Base-by-base conservation (phyloP, 805 yeast genomes). In the Kuraishia piskuri region DNA sequence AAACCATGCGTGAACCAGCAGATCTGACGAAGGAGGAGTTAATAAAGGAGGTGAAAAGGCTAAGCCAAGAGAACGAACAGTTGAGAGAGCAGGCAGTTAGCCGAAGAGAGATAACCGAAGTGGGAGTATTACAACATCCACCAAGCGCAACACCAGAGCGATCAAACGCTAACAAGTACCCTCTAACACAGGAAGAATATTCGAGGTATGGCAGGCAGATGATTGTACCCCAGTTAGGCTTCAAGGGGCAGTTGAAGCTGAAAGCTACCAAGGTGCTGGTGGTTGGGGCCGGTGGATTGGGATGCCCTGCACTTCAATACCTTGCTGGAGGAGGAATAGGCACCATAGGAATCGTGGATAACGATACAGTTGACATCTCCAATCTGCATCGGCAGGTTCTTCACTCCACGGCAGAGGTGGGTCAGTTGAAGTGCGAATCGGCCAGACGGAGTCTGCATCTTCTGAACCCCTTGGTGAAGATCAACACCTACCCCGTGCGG, bases 241-340 rank as follows among this genome's bases (percentile, higher is more conserved):
- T 69, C 2, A 54, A 67, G 1, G 76, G 82, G 2, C 99, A 94
- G 65, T 51, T 77, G 7, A 71, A 68, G 47, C 67, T 94, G 49
- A 84, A 83, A 57, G 58, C 66, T 0, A 55, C 92, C 1, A 78
- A 73, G 51, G 79, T 91, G 0, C 67, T 92, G 23, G 91, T 94
- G 0, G 76, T 94, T 7, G 99, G 99, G 1, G 97, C 97, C 0
- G 99, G 99, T 10, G 99, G 99, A 0, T 73, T 94, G 6, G 98
- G 99, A 0, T 86, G 95, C 59, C 97, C 99, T 0, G 95, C 95
- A 0, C 67, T 92, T 50, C 74, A 88, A 47, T 94, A 94, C 63
- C 68, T 94, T 1, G 83, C 84, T 0, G 97, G 95, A 0, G 86
- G 96, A 0, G 99, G 99, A 3, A 71, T 92, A 2, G 98, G 96